Percentiles rank a stretch among this genome's conserved stretches.
phyloP scores from a whole-genome alignment of 1,284 basidiomycete genomes.

The Ceraceosorus bombacis region DNA sequence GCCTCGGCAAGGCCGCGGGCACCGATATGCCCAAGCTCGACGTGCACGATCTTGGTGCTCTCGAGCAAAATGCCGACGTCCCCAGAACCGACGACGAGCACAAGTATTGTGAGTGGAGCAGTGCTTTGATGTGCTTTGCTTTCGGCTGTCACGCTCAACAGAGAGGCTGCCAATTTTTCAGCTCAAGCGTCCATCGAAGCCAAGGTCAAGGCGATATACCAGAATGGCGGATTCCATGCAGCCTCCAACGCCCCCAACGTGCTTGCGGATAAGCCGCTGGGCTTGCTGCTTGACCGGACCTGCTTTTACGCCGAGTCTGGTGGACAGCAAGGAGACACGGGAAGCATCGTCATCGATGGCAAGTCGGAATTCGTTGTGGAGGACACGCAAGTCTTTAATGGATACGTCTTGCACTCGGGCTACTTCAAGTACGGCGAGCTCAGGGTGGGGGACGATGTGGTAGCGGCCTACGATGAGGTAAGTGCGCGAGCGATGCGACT shows the following conservation, averaged over 20 bases:
- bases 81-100: slow-evolving; percentile 86
- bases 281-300: slow-evolving; percentile 84
- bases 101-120: slow-evolving; percentile 68
- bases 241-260: slow-evolving; percentile 60
- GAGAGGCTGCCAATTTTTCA: too few relatives aligned
- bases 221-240: slow-evolving; percentile 66
- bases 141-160: slow-evolving; percentile 53
- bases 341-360: slow-evolving; percentile 85
- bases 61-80: slow-evolving; percentile 73
- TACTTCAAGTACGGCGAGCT: slow-evolving; percentile 69
- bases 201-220: slow-evolving; percentile 76
- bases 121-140: not conserved
- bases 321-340: slow-evolving; percentile 94
- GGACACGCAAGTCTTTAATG: slow-evolving; percentile 79
- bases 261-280: slow-evolving; percentile 57
- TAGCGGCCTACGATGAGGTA: slow-evolving; percentile 65
- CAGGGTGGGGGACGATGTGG: slow-evolving; percentile 62
- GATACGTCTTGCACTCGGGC: slow-evolving; percentile 84
- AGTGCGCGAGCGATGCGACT: too few relatives aligned
- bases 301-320: slow-evolving; percentile 97
- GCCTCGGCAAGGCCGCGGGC: slow-evolving; percentile 61
- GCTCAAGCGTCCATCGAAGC: slow-evolving; percentile 54
- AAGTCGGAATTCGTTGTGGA: slow-evolving; percentile 84
- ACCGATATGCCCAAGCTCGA: slow-evolving; percentile 71
- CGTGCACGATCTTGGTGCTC: slow-evolving; percentile 82